Evolutionary conservation across 345 rosid species (phyloP), one percentile per base, ranked within the genome.

Genomic region (Salix dunnii): DNA sequence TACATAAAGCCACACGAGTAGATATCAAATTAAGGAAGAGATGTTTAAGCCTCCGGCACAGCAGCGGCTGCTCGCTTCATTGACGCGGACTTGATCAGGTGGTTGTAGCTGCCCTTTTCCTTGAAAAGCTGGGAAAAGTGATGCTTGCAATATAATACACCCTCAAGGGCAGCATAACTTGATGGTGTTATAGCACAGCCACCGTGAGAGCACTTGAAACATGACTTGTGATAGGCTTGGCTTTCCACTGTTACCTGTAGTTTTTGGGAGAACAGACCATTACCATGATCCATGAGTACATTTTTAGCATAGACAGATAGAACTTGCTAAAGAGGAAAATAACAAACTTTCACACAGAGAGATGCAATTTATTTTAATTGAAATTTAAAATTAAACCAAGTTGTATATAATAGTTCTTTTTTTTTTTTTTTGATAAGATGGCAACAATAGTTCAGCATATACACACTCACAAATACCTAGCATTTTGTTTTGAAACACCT

Each of bases 41-140:
- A 63, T 70, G 63, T 62, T 89, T 83, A 94, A 68, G 89, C 85
- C 76, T 94, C 97, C 0, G 93, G 91, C 8, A 88, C 80, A 0
- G 94, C 51, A n/a, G 89, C 86, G 7, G 93, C 90, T 1, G 90
- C 89, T 4, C 93, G 96, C 83, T 89, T 93, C 64, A 90, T 84
- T 17, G 98, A 84, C 73, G 97, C 96, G 3, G 91, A 91, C 82
- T 93, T 93, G 83, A 93, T 86, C 2, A 93, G 88, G 81, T 96
- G 98, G 71, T 90, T 94, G 87, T 96, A 96, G 88, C 94, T 96
- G 48, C 99, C 99, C 74, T 96, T 96, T 89, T 96, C 98, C 88
- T 90, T 92, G 87, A 96, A 96, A 77, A 96, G 96, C 88, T 96
- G 99, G 48, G 97, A 82, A 75, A 96, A 96, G 83, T 96, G 99